Evolutionary conservation across 345 rosid species (phyloP).

Genomic region (Citropsis articulata): DNA sequence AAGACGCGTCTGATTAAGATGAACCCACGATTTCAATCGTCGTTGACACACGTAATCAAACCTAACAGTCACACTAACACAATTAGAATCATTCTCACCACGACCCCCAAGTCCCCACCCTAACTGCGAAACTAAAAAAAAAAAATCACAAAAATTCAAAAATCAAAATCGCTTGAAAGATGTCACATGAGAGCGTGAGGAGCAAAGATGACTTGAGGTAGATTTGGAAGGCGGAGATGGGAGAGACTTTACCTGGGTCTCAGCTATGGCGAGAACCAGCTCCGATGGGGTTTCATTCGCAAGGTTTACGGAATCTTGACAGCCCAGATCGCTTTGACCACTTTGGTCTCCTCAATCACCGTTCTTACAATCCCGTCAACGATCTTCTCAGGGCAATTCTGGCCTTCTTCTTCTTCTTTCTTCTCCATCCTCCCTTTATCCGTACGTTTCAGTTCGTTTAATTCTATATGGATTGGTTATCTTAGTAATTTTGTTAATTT

Average conservation of each 20-base stretch:
- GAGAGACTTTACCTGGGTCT: constrained; percentile 79
- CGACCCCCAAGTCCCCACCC: no score
- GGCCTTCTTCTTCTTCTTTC: constrained; percentile 73
- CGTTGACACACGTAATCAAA: not conserved
- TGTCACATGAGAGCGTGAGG: constrained; percentile 50
- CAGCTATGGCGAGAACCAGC: constrained; percentile 77
- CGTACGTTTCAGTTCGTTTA: constrained; percentile 41
- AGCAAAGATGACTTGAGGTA: constrained; percentile 21
- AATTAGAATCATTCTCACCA: not conserved
- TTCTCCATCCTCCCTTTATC: constrained; percentile 72
- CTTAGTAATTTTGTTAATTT: not conserved
- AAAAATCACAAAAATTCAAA: not conserved
- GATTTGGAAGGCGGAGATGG: constrained; percentile 64
- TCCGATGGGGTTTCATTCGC: constrained; percentile 92
- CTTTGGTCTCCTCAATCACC: constrained; percentile 64
- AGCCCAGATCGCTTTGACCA: constrained; percentile 80
- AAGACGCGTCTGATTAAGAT: not conserved
- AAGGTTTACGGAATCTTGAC: constrained; percentile 87
- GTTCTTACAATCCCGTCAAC: constrained; percentile 71
- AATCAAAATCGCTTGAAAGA: not conserved
- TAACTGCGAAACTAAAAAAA: not conserved
- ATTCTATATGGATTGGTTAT: no score
- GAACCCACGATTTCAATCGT: not conserved
- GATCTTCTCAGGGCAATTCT: constrained; percentile 61
- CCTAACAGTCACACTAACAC: not conserved